Evolutionary conservation across 176 grass and related monocot species (phyloP), one percentile per base, ranked within the genome.

Genomic region (Paspalum vaginatum): DNA sequence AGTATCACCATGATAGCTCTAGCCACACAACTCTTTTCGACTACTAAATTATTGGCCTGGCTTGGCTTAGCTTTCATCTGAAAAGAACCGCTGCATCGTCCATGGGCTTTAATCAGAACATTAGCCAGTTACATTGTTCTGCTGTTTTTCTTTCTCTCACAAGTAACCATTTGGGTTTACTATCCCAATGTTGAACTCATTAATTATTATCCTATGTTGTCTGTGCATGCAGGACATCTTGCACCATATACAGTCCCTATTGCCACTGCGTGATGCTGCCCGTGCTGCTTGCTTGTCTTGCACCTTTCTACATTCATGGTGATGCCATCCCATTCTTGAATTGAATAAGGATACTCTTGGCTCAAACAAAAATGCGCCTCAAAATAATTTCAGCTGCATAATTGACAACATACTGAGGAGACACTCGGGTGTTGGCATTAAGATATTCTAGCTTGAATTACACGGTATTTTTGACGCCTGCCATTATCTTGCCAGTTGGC

Each of bases 211-310:
- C n/a, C n/a, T n/a, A n/a, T n/a, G n/a, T n/a, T n/a, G n/a, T n/a
- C n/a, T 77, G 26, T n/a, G 17, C 57, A 15, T 15, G 59, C 59
- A 61, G 59, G 59, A 61, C 4, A 61, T 61, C 11, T 61, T 18
- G 53, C 11, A 27, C 6, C 65, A 71, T 39, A 81, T 81, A 38
- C 67, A 50, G 49, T 57, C 54, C 42, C 6, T 61, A 17, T 39
- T 81, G 54, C 44, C 79, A 37, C 7, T 71, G 2, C 42, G 42
- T 60, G 79, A 71, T 81, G 67, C 79, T 60, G 79, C 66, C 12
- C 24, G 79, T 52, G 79, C 66, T 22, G 79, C 66, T 49, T 81
- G 79, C 26, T 10, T 9, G 2, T 81, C 66, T 9, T 66, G 4
- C 1, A 27, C 55, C 56, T 81, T 81, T 39, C 41, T 12, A 22